Conservation (phyloP, 768 basidiomycete genomes). For the Pleurotus platypus region DNA sequence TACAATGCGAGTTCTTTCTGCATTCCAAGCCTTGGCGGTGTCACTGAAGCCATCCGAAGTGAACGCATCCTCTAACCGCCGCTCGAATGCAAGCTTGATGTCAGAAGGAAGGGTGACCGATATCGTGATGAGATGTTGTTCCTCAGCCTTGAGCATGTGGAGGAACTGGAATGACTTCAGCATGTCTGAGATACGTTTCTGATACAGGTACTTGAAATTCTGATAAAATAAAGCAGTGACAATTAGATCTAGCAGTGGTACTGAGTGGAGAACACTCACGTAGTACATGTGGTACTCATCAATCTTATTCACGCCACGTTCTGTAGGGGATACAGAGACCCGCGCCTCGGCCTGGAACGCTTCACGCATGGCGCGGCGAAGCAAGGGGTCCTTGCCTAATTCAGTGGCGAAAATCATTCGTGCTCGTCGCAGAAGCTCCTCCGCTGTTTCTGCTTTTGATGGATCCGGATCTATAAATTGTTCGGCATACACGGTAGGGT, state of each 20-base stretch:
- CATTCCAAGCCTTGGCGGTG: slow-evolving; percentile 88
- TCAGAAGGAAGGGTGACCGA: slow-evolving; percentile 63
- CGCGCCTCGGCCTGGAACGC: slow-evolving; percentile 72
- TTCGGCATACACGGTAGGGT: slow-evolving; percentile 80
- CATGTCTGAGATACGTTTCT: slow-evolving; percentile 75
- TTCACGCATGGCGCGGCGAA: slow-evolving; percentile 74
- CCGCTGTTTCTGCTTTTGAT: slow-evolving; percentile 48
- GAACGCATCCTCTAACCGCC: slow-evolving; percentile 76
- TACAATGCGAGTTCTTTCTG: slow-evolving; percentile 73
- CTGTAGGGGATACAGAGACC: slow-evolving; percentile 82
- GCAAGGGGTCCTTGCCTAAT: slow-evolving; percentile 87
- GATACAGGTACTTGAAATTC: slow-evolving; percentile 92
- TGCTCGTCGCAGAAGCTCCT: slow-evolving; percentile 70
- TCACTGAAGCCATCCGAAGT: slow-evolving; percentile 83
- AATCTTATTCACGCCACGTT: slow-evolving; percentile 76
- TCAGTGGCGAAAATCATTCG: slow-evolving; percentile 87
- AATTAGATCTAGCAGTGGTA: too few species aligned
- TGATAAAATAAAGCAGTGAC: slow-evolving; percentile 25
- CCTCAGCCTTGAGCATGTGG: slow-evolving; percentile 86
- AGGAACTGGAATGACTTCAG: slow-evolving; percentile 76
- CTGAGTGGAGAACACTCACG: slow-evolving; percentile 36
- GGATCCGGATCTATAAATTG: slow-evolving; percentile 77
- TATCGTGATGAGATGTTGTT: slow-evolving; percentile 82
- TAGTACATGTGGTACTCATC: slow-evolving; percentile 71
- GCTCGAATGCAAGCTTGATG: slow-evolving; percentile 64